These are phyloP conservation scores for Trichoderma gamsii DNA, from an alignment of 495 filamentous ascomycete species.

Conservation along the genomic window DNA sequence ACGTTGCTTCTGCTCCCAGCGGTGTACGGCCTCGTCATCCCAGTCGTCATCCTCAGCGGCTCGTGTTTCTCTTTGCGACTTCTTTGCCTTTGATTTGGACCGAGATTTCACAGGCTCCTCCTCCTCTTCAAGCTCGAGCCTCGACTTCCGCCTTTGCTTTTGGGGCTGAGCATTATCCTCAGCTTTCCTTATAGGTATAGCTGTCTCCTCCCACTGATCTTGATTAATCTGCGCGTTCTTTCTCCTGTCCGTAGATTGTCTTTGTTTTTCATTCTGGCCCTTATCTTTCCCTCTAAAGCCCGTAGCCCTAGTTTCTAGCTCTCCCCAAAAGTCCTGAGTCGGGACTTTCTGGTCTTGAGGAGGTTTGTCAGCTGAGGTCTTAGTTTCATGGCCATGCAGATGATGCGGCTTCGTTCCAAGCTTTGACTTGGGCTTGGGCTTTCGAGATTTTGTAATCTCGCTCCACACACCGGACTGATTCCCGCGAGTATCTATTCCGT, in stretches of 20 bases:
- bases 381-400: neutral
- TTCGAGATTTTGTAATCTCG: constrained; percentile 3
- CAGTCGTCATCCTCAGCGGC: constrained; percentile 21
- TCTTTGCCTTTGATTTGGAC: constrained; percentile 14
- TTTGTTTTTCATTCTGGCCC: constrained; percentile 16
- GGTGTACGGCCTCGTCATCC: constrained; percentile 32
- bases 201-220: neutral
- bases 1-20: constrained; percentile 24
- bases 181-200: neutral
- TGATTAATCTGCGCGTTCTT: neutral
- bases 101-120: neutral
- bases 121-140: constrained; percentile 6
- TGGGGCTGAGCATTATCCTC: neutral
- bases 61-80: neutral
- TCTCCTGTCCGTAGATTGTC: constrained; percentile 18
- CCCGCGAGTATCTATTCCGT: neutral
- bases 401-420: neutral
- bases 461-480: constrained; percentile 2
- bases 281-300: neutral
- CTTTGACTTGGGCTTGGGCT: neutral
- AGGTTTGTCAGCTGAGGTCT: neutral
- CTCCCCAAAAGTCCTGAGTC: constrained; percentile 12
- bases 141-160: constrained; percentile 5
- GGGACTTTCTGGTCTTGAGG: neutral
- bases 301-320: constrained; percentile 7